Evolutionary conservation across 1,284 basidiomycete genomes (phyloP).

Genomic region (Heliocybe sulcata): DNA sequence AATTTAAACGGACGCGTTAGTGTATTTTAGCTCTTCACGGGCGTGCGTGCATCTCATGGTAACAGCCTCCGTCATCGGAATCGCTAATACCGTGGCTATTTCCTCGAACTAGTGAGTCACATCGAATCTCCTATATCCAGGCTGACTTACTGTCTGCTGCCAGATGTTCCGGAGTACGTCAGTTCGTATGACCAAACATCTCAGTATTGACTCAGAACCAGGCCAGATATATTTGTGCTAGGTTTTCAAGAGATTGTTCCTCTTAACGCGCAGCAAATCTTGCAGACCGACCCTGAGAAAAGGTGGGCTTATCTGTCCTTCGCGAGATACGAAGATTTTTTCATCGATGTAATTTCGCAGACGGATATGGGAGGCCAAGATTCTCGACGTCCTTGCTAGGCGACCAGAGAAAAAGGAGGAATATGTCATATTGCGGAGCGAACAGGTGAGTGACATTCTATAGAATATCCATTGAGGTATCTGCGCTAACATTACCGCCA

Average conservation of each 20-base stretch:
- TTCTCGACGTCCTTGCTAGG: conserved; percentile 72
- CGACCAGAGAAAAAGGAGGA: conserved; percentile 60
- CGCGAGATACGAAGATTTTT: background rate
- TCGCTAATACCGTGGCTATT: conserved; percentile 88
- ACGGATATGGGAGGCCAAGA: conserved; percentile 80
- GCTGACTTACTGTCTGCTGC: conserved; percentile 9
- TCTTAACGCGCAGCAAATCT: conserved; percentile 92
- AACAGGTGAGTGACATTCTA: conserved; percentile 53
- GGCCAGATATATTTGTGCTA: conserved; percentile 87
- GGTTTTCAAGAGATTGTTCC: conserved; percentile 99
- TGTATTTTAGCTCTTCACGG: conserved; percentile 7
- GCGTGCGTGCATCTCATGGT: conserved; percentile 7
- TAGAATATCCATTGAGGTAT: conserved; percentile 2
- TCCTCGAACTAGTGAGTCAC: conserved; percentile 60
- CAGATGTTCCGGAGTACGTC: conserved; percentile 56
- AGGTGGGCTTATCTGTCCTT: conserved; percentile 36
- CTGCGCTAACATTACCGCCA: conserved; percentile 22
- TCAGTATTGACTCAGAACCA: conserved; percentile 21
- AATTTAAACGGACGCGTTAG: conserved; percentile 88
- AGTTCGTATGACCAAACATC: background rate
- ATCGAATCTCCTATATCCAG: conserved; percentile 1
- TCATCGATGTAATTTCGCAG: conserved; percentile 29
- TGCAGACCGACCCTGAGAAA: conserved; percentile 95
- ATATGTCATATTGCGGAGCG: conserved; percentile 87
- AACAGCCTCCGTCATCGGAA: conserved; percentile 64